A percentile compares a stretch with the other conserved stretches of the same genome.
Evolutionary conservation across 805 yeast species (phyloP).

Genomic region (Starmera caribaea): DNA sequence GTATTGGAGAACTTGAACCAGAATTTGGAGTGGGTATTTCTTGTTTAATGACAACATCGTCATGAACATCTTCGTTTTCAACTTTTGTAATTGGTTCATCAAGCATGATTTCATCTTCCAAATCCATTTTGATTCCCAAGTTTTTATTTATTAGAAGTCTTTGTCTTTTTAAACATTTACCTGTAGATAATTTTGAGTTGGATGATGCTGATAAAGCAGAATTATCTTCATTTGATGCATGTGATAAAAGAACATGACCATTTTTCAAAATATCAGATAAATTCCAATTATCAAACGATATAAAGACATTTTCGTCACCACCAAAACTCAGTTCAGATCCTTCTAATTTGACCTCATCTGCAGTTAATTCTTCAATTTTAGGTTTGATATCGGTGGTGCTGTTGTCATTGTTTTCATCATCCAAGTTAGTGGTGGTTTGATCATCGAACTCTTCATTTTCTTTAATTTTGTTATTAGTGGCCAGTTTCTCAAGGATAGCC

Average conservation of each 20-base stretch:
- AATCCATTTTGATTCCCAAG: slow-evolving; percentile 32
- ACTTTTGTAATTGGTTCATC: slow-evolving; percentile 6
- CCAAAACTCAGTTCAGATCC: slow-evolving; percentile 7
- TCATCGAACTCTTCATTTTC: slow-evolving; percentile 16
- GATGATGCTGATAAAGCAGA: slow-evolving; percentile 22
- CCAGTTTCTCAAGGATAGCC: slow-evolving; percentile 6
- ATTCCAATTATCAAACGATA: slow-evolving; percentile 41
- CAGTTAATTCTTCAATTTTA: slow-evolving; percentile 14
- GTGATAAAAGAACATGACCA: slow-evolving; percentile 34
- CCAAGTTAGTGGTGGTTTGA: slow-evolving; percentile 7
- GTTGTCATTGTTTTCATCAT: too few species aligned
- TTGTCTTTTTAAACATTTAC: slow-evolving; percentile 41
- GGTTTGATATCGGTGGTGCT: too few species aligned
- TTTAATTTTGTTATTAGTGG: slow-evolving; percentile 5
- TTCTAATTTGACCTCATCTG: slow-evolving; percentile 15
- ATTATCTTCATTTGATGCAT: slow-evolving; percentile 15
- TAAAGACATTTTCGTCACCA: slow-evolving; percentile 29
- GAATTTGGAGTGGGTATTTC: slow-evolving; percentile 6
- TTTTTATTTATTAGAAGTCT: slow-evolving; percentile 32
- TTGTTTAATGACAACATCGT: slow-evolving; percentile 3
- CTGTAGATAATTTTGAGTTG: background rate
- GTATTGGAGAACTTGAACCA: slow-evolving; percentile 11
- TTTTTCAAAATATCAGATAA: slow-evolving; percentile 37
- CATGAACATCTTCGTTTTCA: slow-evolving; percentile 4
- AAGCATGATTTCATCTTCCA: slow-evolving; percentile 13